Base-by-base conservation (phyloP, 192 early-diverging fungal species). In the Mortierella hygrophila region DNA sequence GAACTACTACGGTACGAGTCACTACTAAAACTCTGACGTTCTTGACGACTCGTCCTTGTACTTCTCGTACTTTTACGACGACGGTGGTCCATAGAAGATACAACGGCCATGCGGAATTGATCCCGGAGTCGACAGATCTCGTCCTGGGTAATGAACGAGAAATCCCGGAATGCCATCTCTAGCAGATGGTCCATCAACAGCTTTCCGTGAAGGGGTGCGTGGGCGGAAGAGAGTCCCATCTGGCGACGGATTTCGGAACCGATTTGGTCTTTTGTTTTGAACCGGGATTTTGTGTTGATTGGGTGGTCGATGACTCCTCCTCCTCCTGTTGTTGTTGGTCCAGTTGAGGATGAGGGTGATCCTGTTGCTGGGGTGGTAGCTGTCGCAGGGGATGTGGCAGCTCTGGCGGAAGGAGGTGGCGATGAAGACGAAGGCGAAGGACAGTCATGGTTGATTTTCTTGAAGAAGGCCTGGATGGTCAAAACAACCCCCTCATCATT, bases 91-190 rank as follows among this genome's bases (percentile, higher is more conserved):
- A 86, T 74, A 20, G 79, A 63, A 9, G 84, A 80, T 1, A 81
- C 79, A 6, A 86, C 79, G 15, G 21, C 20, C 79, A 86, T 81
- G 7, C 84, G 79, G 79, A 86, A 81, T 29, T 76, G 84, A 35
- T 86, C 76, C 32, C 84, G 54, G 32, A 86, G n/a, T 52, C 29
- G 57, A 40, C 81, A 71, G 2, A 86, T 55, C 35, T 86, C 84
- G n/a, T 73, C 63, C 0, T n/a, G 29, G 2, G 54, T 86, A 13
- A 86, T 77, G 60, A 78, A 81, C 70, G 78, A 80, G 68, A 80
- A 86, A 29, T 86, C 84, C 6, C 70, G 38, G 57, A 68, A 81
- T 21, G 84, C 76, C 55, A 78, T 32, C 9, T 74, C 42, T 8
- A 86, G 20, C 23, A 80, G 44, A 9, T 81, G 70, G 44, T 81